These are phyloP conservation scores for Lachancea quebecensis DNA, from an alignment of 805 yeast genomes.

Conservation along the genomic window DNA sequence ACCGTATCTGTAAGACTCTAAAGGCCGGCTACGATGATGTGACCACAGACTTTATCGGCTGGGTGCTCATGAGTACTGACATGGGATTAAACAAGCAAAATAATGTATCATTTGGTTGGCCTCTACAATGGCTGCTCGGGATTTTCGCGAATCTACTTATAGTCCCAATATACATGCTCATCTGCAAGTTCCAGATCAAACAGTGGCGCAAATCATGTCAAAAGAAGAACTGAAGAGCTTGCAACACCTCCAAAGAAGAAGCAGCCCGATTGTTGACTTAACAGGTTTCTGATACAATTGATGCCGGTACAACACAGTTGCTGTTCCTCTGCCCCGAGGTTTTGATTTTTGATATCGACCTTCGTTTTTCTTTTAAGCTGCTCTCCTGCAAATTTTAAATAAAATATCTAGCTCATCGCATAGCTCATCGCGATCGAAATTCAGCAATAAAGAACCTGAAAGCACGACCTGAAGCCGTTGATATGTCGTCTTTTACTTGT, in stretches of 20 bases:
- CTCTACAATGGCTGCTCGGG: conserved; percentile 44
- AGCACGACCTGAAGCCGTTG: background rate
- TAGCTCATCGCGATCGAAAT: background rate
- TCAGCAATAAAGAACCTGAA: background rate
- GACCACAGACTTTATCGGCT: conserved; percentile 79
- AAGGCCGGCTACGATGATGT: conserved; percentile 63
- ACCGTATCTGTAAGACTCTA: conserved; percentile 48
- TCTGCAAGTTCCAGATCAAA: conserved; percentile 46
- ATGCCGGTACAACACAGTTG: too few relatives aligned
- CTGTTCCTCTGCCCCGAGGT: too few relatives aligned
- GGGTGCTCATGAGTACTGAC: conserved; percentile 62
- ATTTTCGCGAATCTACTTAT: conserved; percentile 42
- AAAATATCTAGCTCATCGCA: background rate
- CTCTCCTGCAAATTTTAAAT: background rate
- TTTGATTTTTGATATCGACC: too few relatives aligned
- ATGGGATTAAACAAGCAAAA: conserved; percentile 59
- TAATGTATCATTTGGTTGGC: conserved; percentile 42
- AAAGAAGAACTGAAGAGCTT: background rate
- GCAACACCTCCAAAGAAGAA: too few relatives aligned
- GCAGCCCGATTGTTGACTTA: too few relatives aligned
- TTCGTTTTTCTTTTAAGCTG: background rate
- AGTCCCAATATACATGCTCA: conserved; percentile 52
- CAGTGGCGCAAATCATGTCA: conserved; percentile 37
- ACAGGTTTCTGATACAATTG: too few relatives aligned
- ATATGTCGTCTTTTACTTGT: conserved; percentile 50